These are phyloP conservation scores for Talaromyces thailandensis DNA, from an alignment of 495 filamentous ascomycete species.

Conservation along the genomic window DNA sequence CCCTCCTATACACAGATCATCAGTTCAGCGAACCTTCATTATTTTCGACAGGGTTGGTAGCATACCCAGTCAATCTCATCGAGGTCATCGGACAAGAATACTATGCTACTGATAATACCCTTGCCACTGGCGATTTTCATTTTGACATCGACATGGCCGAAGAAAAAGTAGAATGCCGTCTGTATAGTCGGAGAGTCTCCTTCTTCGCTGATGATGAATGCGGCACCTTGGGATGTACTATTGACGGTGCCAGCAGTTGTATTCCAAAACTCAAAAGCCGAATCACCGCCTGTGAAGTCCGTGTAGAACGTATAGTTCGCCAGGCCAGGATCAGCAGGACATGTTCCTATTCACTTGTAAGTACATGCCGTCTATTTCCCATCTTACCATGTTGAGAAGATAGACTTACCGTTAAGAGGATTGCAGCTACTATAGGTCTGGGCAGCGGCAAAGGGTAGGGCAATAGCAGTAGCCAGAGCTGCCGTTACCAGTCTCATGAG, in stretches of 20 bases:
- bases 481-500: not conserved
- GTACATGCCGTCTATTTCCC: not conserved
- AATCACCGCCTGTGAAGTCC: conserved; percentile 61
- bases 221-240: conserved; percentile 51
- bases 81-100: conserved; percentile 71
- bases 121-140: conserved; percentile 56
- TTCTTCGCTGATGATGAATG: conserved; percentile 55
- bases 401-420: conserved; percentile 33
- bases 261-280: conserved; percentile 56
- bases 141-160: conserved; percentile 57
- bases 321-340: conserved; percentile 68
- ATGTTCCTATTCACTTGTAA: conserved; percentile 25
- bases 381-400: not conserved
- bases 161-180: conserved; percentile 68
- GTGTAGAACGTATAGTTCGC: conserved; percentile 65
- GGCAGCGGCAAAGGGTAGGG: conserved; percentile 37
- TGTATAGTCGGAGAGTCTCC: conserved; percentile 57
- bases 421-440: conserved; percentile 75
- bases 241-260: conserved; percentile 51
- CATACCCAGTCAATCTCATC: conserved; percentile 82
- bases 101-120: conserved; percentile 69
- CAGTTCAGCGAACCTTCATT: not conserved
- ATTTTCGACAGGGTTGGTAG: conserved; percentile 5
- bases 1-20: conserved; percentile 33
- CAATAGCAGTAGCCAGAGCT: not conserved